Evolutionary conservation across 202 grass and related monocot species (phyloP), one percentile per base, ranked within the genome.

Genomic region (Alloteropsis angusta): DNA sequence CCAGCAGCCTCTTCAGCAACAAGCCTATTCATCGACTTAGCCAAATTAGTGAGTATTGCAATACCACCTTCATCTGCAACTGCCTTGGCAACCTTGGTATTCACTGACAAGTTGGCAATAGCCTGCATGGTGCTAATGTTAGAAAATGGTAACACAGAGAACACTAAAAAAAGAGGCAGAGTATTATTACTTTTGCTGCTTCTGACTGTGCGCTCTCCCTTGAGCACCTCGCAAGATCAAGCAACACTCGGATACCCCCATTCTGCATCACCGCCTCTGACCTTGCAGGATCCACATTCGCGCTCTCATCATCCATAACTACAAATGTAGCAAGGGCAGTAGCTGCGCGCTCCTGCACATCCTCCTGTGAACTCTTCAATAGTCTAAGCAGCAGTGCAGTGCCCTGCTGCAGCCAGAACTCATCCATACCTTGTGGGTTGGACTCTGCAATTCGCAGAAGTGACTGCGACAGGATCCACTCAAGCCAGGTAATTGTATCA

Each of bases 1-100:
- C 96, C 96, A 63, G 96, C 92, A 77, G 96, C 96, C 79, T 99
- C 96, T 91, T 99, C 96, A 72, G 96, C 92, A 73, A 99, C 96
- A 89, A 88, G 73, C 46, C 92, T 85, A 83, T 96, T 99, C 84
- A 80, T 93, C 0, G 96, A 99, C 80, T 84, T 89, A 32, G 96
- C 96, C 43, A 99, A 86, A 80, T 89, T 86, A 28, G 84, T 92
- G 50, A 99, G 88, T 72, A 99, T 93, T 63, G 68, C 9, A 72
- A 99, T 99, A 60, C 96, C 96, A 15, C 92, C 92, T 88, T 96
- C 96, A 75, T 96, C 92, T 76, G 90, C 96, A 78, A 99, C 96
- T 47, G 83, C 86, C 86, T 99, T 99, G 6, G 96, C 96, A 82
- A 99, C 92, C 48, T 84, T 93, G 7, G 88, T 81, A 89, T 99